Percentiles rank a stretch among this genome's conserved stretches.
phyloP scores from a whole-genome alignment of 495 filamentous ascomycete genomes.

The Tirmania nivea region DNA sequence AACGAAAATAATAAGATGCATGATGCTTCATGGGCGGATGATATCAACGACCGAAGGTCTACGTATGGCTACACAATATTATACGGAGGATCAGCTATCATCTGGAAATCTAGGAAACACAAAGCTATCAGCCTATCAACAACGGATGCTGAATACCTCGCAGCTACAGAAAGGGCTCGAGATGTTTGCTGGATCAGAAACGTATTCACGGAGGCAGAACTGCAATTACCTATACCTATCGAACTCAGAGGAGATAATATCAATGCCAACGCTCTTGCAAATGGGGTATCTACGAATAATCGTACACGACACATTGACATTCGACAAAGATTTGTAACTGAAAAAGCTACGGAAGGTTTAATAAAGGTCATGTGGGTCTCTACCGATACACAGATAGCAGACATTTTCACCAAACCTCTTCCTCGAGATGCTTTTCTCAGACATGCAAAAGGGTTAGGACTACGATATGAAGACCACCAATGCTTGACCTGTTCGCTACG shows the following conservation, averaged over 20 bases:
- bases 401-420: not conserved
- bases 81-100: not conserved
- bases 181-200: not conserved
- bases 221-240: not conserved
- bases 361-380: not conserved
- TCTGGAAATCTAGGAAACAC: constrained; percentile 1
- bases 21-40: not conserved
- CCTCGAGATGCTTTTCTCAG: not conserved
- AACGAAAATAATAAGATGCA: not conserved
- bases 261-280: not conserved
- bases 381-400: not conserved
- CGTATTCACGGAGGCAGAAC: not conserved
- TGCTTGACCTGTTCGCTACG: not conserved
- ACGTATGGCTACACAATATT: constrained; percentile 2
- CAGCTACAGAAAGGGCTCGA: not conserved
- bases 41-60: not conserved
- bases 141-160: constrained; percentile 2
- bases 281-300: not conserved
- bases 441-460: not conserved
- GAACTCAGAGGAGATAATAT: not conserved
- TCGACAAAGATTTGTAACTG: not conserved
- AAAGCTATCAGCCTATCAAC: not conserved
- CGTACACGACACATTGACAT: not conserved
- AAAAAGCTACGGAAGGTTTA: not conserved
- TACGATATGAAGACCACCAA: not conserved